Evolutionary conservation across 176 grass and related monocot species (phyloP).

Genomic region (Echinochloa phyllopogon): DNA sequence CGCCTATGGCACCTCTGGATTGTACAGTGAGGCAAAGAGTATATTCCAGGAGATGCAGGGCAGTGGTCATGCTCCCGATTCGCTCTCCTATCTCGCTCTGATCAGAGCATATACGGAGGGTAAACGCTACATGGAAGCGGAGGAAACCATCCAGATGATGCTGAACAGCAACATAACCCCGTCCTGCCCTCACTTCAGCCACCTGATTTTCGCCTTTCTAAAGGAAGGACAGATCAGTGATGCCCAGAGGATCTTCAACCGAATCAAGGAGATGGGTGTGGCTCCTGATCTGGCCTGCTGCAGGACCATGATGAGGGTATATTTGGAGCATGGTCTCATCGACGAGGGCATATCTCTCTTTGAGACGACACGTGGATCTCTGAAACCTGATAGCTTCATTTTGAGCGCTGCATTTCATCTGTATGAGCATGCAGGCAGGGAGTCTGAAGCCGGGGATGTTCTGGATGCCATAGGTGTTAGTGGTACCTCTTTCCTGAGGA

Average conservation of each 20-base stretch:
- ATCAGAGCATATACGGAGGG: constrained; percentile 64
- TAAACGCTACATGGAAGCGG: constrained; percentile 54
- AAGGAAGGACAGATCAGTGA: constrained; percentile 65
- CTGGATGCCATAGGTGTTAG: constrained; percentile 54
- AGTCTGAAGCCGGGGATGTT: constrained; percentile 53
- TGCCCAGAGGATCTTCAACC: constrained; percentile 55
- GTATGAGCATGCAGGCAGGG: constrained; percentile 64
- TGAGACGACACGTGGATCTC: constrained; percentile 36
- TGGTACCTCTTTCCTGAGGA: constrained; percentile 70
- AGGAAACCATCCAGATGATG: constrained; percentile 69
- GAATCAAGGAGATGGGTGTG: constrained; percentile 60
- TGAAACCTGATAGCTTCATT: constrained; percentile 84
- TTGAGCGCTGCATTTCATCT: constrained; percentile 76
- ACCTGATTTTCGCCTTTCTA: constrained; percentile 70
- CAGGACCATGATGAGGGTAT: constrained; percentile 81
- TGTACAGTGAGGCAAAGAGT: constrained; percentile 57
- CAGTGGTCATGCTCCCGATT: constrained; percentile 58
- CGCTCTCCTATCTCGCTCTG: constrained; percentile 61
- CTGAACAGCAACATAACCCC: constrained; percentile 43
- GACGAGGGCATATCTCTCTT: constrained; percentile 71
- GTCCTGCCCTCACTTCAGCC: constrained; percentile 76
- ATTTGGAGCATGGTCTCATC: constrained; percentile 58
- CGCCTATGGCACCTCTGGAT: constrained; percentile 70
- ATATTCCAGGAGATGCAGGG: constrained; percentile 73
- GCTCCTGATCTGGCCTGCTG: constrained; percentile 68